Evolutionary conservation across 352 stramenopile species (phyloP).

Genomic region (Elongisporangium prolatum): DNA sequence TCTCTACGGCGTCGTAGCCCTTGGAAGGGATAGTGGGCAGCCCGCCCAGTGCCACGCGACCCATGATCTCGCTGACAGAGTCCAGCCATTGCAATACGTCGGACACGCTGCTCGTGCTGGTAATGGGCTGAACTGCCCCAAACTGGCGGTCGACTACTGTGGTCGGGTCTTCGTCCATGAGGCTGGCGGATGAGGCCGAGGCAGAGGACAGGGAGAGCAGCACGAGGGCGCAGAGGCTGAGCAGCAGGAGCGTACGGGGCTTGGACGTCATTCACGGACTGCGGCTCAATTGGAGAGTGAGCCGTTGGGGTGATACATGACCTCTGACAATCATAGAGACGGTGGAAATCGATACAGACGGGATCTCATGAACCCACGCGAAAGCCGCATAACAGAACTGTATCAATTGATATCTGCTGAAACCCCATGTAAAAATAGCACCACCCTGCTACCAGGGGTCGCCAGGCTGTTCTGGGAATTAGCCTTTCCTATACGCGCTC

Average conservation of each 20-base stretch:
- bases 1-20: constrained; percentile 25
- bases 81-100: constrained; percentile 26
- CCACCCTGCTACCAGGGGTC: neutral
- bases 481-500: neutral
- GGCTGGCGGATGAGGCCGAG: neutral
- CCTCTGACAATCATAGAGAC: neutral
- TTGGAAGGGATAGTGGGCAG: constrained; percentile 28
- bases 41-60: constrained; percentile 32
- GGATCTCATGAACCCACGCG: neutral
- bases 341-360: neutral
- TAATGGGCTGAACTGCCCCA: constrained; percentile 21
- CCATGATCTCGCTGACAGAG: constrained; percentile 35
- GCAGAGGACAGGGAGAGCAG: neutral
- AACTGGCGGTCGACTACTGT: constrained; percentile 29
- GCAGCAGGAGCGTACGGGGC: neutral
- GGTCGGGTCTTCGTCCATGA: constrained; percentile 16
- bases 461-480: neutral
- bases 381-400: neutral
- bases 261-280: neutral
- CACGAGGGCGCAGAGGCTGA: neutral
- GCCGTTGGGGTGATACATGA: neutral
- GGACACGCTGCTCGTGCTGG: constrained; percentile 11
- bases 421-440: neutral
- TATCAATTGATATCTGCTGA: neutral
- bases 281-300: neutral